A percentile compares a stretch with the other conserved stretches of the same genome.
phyloP scores from a whole-genome alignment of 2,329 filamentous ascomycete genomes.

The Metarhizium brunneum region DNA sequence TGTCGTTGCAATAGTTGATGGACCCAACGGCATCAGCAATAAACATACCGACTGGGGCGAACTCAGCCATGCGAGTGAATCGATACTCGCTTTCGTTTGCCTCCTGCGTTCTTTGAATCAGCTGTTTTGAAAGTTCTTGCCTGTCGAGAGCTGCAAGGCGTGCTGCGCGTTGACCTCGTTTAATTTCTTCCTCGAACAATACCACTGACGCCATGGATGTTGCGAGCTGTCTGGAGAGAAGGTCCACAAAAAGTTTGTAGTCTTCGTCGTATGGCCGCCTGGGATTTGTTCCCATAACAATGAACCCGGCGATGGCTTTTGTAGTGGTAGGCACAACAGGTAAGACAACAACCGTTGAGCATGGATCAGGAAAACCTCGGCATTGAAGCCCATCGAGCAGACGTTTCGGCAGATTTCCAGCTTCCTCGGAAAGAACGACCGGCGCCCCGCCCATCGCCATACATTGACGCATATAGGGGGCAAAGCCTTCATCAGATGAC shows the following conservation, averaged over 20 bases:
- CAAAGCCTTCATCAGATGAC: slow-evolving; percentile 62
- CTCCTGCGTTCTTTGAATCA: slow-evolving; percentile 55
- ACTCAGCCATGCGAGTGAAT: slow-evolving; percentile 78
- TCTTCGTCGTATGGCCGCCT: slow-evolving; percentile 71
- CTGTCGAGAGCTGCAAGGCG: slow-evolving; percentile 66
- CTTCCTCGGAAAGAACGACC: slow-evolving; percentile 57
- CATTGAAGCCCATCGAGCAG: slow-evolving; percentile 60
- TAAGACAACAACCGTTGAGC: slow-evolving; percentile 63
- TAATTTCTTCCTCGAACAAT: slow-evolving; percentile 75
- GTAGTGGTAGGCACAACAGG: slow-evolving; percentile 68
- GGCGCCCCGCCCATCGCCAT: slow-evolving; percentile 56
- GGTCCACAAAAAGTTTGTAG: slow-evolving; percentile 67
- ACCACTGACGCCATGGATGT: slow-evolving; percentile 76
- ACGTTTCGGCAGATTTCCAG: slow-evolving; percentile 53
- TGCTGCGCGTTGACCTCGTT: slow-evolving; percentile 62
- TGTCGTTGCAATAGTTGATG: slow-evolving; percentile 75
- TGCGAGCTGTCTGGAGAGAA: slow-evolving; percentile 65
- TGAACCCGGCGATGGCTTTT: slow-evolving; percentile 63
- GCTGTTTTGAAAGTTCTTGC: slow-evolving; percentile 66
- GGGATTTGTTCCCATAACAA: slow-evolving; percentile 72
- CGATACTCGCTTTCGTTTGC: slow-evolving; percentile 62
- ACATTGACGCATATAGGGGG: slow-evolving; percentile 66
- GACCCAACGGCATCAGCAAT: slow-evolving; percentile 64
- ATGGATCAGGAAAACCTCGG: slow-evolving; percentile 63
- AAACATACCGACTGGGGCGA: slow-evolving; percentile 76